A percentile compares a stretch with the other conserved stretches of the same genome.
phyloP scores from a whole-genome alignment of 495 filamentous ascomycete species.

The Oidiodendron maius region DNA sequence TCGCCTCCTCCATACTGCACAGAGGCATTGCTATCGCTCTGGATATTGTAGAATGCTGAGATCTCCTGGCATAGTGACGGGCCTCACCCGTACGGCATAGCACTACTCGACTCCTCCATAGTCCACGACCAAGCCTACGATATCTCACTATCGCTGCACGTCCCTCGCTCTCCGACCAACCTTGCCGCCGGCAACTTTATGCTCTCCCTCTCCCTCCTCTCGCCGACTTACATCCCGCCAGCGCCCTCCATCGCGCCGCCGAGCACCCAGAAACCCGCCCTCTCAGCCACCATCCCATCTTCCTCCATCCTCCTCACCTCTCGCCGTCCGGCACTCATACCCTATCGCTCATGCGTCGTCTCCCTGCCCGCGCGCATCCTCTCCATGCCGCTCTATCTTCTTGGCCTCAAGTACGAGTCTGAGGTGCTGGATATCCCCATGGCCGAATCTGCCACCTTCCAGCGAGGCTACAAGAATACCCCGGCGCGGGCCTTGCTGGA shows the following conservation, averaged over 20 bases:
- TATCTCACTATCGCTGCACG: conserved; percentile 47
- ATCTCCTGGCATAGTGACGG: not conserved
- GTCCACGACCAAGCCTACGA: conserved; percentile 57
- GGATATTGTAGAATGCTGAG: not conserved
- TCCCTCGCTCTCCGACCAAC: conserved; percentile 58
- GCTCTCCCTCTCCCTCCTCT: conserved; percentile 67
- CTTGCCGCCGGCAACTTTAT: conserved; percentile 81
- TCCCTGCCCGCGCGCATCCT: conserved; percentile 26
- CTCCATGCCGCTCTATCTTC: conserved; percentile 52
- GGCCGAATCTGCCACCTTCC: conserved; percentile 65
- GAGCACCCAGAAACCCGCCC: conserved; percentile 3
- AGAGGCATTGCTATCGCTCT: too few relatives aligned
- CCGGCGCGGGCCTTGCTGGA: conserved; percentile 58
- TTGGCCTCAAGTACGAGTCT: conserved; percentile 44
- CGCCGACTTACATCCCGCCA: conserved; percentile 26
- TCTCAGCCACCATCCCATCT: conserved; percentile 8
- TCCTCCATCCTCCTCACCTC: conserved; percentile 31
- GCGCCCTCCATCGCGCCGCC: conserved; percentile 13
- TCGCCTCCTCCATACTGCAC: not conserved
- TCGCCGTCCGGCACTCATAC: conserved; percentile 59
- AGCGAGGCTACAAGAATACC: conserved; percentile 45
- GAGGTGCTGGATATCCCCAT: conserved; percentile 56
- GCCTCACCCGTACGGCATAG: conserved; percentile 47
- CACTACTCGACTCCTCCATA: conserved; percentile 34
- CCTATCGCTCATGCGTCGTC: conserved; percentile 58